Percentiles rank a stretch among this genome's conserved stretches.
These are phyloP conservation scores for Leptodermis oblonga DNA, from an alignment of 257 asterid genomes.

Conservation along the genomic window DNA sequence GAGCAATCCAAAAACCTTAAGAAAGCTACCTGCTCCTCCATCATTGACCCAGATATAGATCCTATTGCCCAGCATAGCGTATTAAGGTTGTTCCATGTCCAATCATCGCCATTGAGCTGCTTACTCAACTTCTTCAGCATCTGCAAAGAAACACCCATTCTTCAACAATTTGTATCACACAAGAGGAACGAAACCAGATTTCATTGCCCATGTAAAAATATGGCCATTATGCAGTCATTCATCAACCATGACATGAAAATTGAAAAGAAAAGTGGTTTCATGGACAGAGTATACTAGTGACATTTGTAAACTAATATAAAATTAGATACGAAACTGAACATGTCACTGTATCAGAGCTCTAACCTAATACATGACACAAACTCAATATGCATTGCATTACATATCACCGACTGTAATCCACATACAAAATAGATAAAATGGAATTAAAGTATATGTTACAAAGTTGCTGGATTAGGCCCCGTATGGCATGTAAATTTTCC, in stretches of 20 bases:
- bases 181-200: not conserved
- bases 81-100: slow-evolving; percentile 99
- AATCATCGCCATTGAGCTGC: slow-evolving; percentile 87
- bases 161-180: not conserved
- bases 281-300: not conserved
- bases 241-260: not conserved
- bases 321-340: not conserved
- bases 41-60: slow-evolving; percentile 97
- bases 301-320: not conserved
- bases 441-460: not conserved
- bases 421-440: not conserved
- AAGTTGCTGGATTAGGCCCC: too few relatives aligned
- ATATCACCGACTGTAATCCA: not conserved
- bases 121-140: slow-evolving; percentile 80
- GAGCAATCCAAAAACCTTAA: not conserved
- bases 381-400: not conserved
- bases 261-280: not conserved
- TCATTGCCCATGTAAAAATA: not conserved
- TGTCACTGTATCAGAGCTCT: not conserved
- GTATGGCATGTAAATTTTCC: too few relatives aligned
- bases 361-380: not conserved
- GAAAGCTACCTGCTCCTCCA: slow-evolving; percentile 79
- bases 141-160: slow-evolving; percentile 28
- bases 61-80: slow-evolving; percentile 99
- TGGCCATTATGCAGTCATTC: not conserved